Conservation (phyloP, 768 basidiomycete species). For the Pleurotus pulmonarius region DNA sequence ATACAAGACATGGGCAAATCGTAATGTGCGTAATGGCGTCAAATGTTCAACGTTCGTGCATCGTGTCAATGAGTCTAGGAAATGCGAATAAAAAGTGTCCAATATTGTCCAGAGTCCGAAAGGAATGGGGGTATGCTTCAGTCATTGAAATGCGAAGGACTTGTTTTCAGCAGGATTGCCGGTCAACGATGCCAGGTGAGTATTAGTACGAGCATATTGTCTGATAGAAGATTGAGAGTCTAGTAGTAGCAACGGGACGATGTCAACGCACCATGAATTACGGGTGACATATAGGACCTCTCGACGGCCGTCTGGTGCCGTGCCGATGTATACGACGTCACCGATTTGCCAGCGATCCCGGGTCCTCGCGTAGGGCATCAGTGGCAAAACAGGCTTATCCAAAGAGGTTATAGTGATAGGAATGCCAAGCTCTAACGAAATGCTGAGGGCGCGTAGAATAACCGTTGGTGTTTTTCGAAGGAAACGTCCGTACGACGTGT, state of each 20-base stretch:
- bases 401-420: slow-evolving; percentile 28
- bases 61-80: not conserved
- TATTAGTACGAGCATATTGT: not conserved
- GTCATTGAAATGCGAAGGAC: no score
- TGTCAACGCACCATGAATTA: slow-evolving; percentile 2
- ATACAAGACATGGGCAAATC: slow-evolving; percentile 1
- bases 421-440: slow-evolving; percentile 35
- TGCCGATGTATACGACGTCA: slow-evolving; percentile 13
- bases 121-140: no score
- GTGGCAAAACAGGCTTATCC: slow-evolving; percentile 10
- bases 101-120: no score
- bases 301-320: slow-evolving; percentile 9
- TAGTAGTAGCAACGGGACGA: not conserved
- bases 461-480: slow-evolving; percentile 28
- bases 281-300: slow-evolving; percentile 8
- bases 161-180: no score
- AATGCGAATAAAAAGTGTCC: not conserved
- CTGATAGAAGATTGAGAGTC: not conserved
- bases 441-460: slow-evolving; percentile 33
- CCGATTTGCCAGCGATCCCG: slow-evolving; percentile 4
- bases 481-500: slow-evolving; percentile 26
- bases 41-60: not conserved
- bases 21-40: not conserved
- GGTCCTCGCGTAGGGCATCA: slow-evolving; percentile 8
- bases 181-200: not conserved